These are phyloP conservation scores for Collybia sp. DNA, from an alignment of 768 basidiomycete genomes.

Conservation along the genomic window DNA sequence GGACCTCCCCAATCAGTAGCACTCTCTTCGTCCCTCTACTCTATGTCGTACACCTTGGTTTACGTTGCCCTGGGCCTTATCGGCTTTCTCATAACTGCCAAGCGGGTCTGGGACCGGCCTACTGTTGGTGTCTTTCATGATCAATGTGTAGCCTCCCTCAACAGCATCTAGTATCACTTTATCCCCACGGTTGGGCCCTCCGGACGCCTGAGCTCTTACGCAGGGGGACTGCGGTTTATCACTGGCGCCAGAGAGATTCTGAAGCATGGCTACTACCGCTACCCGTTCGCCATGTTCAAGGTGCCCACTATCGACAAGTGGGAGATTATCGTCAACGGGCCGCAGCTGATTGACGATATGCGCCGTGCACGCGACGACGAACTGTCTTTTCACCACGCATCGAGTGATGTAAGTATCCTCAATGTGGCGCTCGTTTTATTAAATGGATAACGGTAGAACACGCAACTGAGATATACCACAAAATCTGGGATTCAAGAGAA, in stretches of 20 bases:
- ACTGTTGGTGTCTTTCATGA: too few species aligned
- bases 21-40: too few species aligned
- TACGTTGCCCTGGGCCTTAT: too few species aligned
- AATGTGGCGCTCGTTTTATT: too few species aligned
- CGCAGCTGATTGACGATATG: slow-evolving; percentile 5
- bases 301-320: slow-evolving; percentile 5
- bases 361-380: slow-evolving; percentile 5
- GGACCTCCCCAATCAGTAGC: too few species aligned
- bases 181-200: neutral
- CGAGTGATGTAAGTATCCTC: neutral
- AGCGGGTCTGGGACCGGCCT: too few species aligned
- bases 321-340: slow-evolving; percentile 2
- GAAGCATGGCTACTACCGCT: neutral
- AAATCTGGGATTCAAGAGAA: neutral
- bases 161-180: neutral
- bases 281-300: slow-evolving; percentile 2
- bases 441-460: neutral
- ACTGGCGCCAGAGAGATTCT: neutral
- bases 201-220: neutral
- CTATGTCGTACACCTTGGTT: too few species aligned
- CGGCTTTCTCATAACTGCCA: too few species aligned
- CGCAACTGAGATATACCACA: neutral
- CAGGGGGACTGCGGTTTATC: neutral
- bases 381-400: slow-evolving; percentile 4
- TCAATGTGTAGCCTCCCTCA: too few species aligned